A percentile compares a stretch with the other conserved stretches of the same genome.
These are phyloP conservation scores for Clonostachys chloroleuca DNA, from an alignment of 2,329 filamentous ascomycete genomes.

Conservation along the genomic window DNA sequence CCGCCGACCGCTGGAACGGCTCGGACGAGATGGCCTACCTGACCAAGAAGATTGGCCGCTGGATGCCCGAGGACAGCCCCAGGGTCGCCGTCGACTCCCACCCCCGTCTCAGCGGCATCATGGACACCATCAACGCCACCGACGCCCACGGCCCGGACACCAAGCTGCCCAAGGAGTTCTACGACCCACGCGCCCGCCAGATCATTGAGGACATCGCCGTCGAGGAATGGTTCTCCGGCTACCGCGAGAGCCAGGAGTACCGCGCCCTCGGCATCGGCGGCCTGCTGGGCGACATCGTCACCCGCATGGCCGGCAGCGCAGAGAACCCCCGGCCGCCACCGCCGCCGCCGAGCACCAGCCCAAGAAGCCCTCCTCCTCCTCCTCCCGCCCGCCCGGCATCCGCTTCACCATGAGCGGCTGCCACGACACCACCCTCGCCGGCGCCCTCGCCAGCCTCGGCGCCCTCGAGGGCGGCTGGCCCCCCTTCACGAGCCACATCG, in stretches of 20 bases:
- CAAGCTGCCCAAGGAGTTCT: constrained; percentile 78
- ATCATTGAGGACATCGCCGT: constrained; percentile 73
- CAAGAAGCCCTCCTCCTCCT: not conserved
- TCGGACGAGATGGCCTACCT: constrained; percentile 81
- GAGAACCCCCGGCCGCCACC: constrained; percentile 43
- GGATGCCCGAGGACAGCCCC: constrained; percentile 70
- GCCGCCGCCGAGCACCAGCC: constrained; percentile 46
- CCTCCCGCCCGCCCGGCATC: constrained; percentile 26
- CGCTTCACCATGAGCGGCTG: constrained; percentile 81
- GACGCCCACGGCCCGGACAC: constrained; percentile 74
- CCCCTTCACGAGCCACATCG: constrained; percentile 87
- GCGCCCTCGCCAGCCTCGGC: constrained; percentile 71
- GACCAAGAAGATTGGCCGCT: constrained; percentile 72
- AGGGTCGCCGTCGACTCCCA: constrained; percentile 78
- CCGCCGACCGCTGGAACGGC: constrained; percentile 70
- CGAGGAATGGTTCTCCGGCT: constrained; percentile 92
- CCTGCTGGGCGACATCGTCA: constrained; percentile 78
- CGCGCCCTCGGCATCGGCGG: constrained; percentile 83
- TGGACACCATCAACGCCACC: constrained; percentile 91
- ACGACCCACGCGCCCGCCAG: constrained; percentile 65
- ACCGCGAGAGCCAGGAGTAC: constrained; percentile 80
- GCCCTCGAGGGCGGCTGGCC: constrained; percentile 78
- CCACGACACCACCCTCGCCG: constrained; percentile 90
- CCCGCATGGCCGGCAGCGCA: constrained; percentile 65
- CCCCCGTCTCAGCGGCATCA: constrained; percentile 81